phyloP scores from a whole-genome alignment of 2,329 filamentous ascomycete genomes.

The Echinosphaeria canescens region DNA sequence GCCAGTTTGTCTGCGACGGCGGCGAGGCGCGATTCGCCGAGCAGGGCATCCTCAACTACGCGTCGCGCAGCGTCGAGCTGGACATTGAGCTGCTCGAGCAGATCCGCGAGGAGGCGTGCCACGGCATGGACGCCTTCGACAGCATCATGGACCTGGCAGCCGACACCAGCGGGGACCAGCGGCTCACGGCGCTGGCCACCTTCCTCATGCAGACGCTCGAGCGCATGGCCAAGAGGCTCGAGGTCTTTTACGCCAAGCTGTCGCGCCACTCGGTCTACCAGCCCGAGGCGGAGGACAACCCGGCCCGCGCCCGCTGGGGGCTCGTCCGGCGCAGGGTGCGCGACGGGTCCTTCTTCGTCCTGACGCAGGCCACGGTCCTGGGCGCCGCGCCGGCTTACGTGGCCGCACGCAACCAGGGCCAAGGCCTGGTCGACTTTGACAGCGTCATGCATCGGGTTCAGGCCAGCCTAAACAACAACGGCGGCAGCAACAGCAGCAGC shows the following conservation, averaged over 20 bases:
- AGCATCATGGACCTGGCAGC: slow-evolving; percentile 18
- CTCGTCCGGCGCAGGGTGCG: slow-evolving; percentile 22
- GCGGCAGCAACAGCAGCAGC: slow-evolving; percentile 2
- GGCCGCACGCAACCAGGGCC: slow-evolving; percentile 9
- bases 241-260: slow-evolving; percentile 27
- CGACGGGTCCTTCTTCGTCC: slow-evolving; percentile 27
- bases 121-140: slow-evolving; percentile 31
- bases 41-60: slow-evolving; percentile 26
- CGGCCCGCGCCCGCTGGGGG: slow-evolving; percentile 27
- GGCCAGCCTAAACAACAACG: too few species aligned
- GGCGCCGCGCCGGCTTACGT: slow-evolving; percentile 7
- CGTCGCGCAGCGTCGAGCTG: slow-evolving; percentile 21
- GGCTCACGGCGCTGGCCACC: slow-evolving; percentile 15
- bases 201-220: slow-evolving; percentile 29
- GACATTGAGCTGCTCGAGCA: slow-evolving; percentile 30
- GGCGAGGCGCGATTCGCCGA: slow-evolving; percentile 24
- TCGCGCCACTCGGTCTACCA: slow-evolving; percentile 24
- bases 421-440: slow-evolving; percentile 19
- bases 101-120: slow-evolving; percentile 26
- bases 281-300: slow-evolving; percentile 27
- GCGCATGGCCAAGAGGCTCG: slow-evolving; percentile 26
- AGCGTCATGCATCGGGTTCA: slow-evolving; percentile 7
- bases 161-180: slow-evolving; percentile 13
- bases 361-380: slow-evolving; percentile 15
- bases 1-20: slow-evolving; percentile 22